phyloP scores from a whole-genome alignment of 2,329 filamentous ascomycete genomes.

The Exophiala mesophila region DNA sequence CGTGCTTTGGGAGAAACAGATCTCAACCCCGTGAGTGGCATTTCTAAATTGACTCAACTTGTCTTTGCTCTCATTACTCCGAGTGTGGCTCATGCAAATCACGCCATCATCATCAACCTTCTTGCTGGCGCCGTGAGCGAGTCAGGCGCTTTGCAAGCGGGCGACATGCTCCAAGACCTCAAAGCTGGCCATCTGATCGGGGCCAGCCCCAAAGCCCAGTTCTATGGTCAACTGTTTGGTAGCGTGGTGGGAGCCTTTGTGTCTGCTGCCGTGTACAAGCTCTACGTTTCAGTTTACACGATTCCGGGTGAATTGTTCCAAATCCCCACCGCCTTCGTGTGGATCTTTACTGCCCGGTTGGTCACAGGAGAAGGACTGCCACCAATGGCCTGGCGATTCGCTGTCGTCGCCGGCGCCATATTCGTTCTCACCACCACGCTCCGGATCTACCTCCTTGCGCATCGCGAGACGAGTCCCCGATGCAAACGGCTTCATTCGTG shows the following conservation, averaged over 20 bases:
- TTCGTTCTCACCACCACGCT: slow-evolving; percentile 68
- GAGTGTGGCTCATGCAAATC: slow-evolving; percentile 69
- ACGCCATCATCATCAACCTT: slow-evolving; percentile 90
- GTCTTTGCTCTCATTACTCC: slow-evolving; percentile 91
- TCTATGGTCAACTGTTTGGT: slow-evolving; percentile 93
- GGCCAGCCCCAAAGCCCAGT: slow-evolving; percentile 88
- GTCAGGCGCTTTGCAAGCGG: slow-evolving; percentile 83
- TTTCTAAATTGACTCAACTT: slow-evolving; percentile 92
- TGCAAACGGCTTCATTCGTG: slow-evolving; percentile 40
- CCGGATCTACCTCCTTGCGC: slow-evolving; percentile 48
- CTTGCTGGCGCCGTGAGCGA: slow-evolving; percentile 86
- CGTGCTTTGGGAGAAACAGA: slow-evolving; percentile 74
- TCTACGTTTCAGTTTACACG: slow-evolving; percentile 85
- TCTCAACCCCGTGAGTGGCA: slow-evolving; percentile 91
- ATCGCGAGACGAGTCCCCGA: slow-evolving; percentile 22
- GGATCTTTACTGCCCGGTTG: slow-evolving; percentile 91
- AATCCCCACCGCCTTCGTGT: slow-evolving; percentile 90
- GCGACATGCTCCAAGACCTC: slow-evolving; percentile 93
- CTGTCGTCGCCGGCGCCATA: slow-evolving; percentile 65
- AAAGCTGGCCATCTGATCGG: slow-evolving; percentile 93
- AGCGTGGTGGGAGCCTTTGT: slow-evolving; percentile 79
- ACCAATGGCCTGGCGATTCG: slow-evolving; percentile 74
- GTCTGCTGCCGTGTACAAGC: slow-evolving; percentile 77
- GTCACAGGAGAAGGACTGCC: slow-evolving; percentile 89
- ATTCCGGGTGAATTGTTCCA: slow-evolving; percentile 88